Percentiles rank a stretch among this genome's conserved stretches.
These are phyloP conservation scores for Ceratobasidium sp. DNA, from an alignment of 1,284 basidiomycete genomes.

Conservation along the genomic window DNA sequence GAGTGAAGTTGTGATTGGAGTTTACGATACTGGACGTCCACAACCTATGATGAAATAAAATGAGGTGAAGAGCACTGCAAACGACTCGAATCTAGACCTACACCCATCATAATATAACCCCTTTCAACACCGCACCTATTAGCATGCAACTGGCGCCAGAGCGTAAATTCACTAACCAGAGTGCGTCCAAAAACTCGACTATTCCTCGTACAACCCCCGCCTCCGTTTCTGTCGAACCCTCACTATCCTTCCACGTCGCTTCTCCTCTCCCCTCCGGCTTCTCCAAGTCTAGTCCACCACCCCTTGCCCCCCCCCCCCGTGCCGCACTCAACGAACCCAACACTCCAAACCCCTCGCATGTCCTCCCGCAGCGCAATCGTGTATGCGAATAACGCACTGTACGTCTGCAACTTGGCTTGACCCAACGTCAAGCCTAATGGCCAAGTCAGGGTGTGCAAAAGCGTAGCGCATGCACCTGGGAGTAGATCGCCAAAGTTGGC, in stretches of 20 bases:
- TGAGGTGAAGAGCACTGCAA: not conserved
- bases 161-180: constrained; percentile 58
- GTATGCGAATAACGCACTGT: constrained; percentile 83
- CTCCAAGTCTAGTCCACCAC: constrained; percentile 85
- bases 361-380: constrained; percentile 82
- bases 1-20: constrained; percentile 68
- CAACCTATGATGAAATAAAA: constrained; percentile 56
- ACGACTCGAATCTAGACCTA: not conserved
- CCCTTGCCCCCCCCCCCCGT: constrained; percentile 81
- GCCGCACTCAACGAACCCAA: constrained; percentile 84
- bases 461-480: constrained; percentile 77
- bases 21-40: constrained; percentile 82
- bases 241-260: constrained; percentile 55
- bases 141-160: not conserved
- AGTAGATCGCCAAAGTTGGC: constrained; percentile 76
- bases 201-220: constrained; percentile 83
- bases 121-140: not conserved
- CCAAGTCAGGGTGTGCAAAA: constrained; percentile 78
- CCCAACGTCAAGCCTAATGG: constrained; percentile 91
- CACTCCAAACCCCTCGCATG: constrained; percentile 81
- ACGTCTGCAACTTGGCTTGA: constrained; percentile 75
- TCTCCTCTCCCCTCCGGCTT: constrained; percentile 75
- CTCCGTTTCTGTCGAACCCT: constrained; percentile 45
- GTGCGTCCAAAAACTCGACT: constrained; percentile 89
- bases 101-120: constrained; percentile 88